Evolutionary conservation across 768 basidiomycete genomes (phyloP).

Genomic region (Myochromella boudieri): DNA sequence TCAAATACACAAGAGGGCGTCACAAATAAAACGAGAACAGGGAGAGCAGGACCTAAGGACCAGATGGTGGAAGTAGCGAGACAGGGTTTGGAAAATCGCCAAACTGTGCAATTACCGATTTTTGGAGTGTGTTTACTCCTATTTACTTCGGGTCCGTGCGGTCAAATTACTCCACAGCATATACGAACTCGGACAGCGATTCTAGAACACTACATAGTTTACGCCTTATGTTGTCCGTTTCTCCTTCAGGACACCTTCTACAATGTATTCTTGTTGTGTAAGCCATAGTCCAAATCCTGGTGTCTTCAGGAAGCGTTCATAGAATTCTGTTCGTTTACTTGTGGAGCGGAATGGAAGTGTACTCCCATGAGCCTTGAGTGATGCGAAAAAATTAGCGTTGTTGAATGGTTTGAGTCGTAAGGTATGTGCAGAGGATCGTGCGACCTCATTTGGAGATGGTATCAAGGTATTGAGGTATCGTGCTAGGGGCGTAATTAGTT

Average conservation of each 20-base stretch:
- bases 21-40: slow-evolving; percentile 15
- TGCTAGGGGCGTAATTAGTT: slow-evolving; percentile 85
- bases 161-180: neutral
- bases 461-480: slow-evolving; percentile 90
- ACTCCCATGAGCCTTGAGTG: slow-evolving; percentile 67
- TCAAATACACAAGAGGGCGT: slow-evolving; percentile 21
- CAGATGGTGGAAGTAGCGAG: slow-evolving; percentile 10
- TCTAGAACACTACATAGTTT: no score
- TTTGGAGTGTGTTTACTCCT: slow-evolving; percentile 18
- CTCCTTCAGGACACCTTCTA: slow-evolving; percentile 52
- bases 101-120: slow-evolving; percentile 1
- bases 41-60: slow-evolving; percentile 1
- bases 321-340: slow-evolving; percentile 68
- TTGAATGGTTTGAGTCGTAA: slow-evolving; percentile 72
- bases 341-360: slow-evolving; percentile 74
- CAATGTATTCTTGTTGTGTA: slow-evolving; percentile 70
- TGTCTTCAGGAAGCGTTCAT: slow-evolving; percentile 72
- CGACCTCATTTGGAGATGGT: slow-evolving; percentile 61
- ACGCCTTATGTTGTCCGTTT: slow-evolving; percentile 9
- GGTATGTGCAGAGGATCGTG: slow-evolving; percentile 27
- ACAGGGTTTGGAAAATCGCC: slow-evolving; percentile 3
- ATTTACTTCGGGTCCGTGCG: slow-evolving; percentile 22
- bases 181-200: no score
- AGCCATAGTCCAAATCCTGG: slow-evolving; percentile 82
- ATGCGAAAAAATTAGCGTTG: slow-evolving; percentile 64